Evolutionary conservation across 78 protist genomes (phyloP).

Genomic region (Ministeria vibrans): DNA sequence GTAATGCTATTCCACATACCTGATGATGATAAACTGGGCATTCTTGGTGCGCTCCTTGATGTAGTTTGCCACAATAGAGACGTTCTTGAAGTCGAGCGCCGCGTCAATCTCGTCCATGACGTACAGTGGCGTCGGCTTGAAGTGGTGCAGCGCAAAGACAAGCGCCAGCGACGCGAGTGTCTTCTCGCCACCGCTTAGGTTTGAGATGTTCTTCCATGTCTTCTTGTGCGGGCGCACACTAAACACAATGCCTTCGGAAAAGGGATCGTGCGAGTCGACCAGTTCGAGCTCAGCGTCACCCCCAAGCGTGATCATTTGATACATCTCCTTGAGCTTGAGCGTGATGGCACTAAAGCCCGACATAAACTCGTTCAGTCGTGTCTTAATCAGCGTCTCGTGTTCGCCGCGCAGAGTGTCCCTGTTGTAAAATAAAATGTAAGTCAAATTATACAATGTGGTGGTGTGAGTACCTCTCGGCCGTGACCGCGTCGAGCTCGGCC

Average conservation of each 20-base stretch:
- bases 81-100: slow-evolving; percentile 92
- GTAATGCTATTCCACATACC: not conserved
- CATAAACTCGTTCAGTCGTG: slow-evolving; percentile 91
- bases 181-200: slow-evolving; percentile 98
- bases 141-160: slow-evolving; percentile 98
- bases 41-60: slow-evolving; percentile 94
- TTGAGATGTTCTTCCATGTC: slow-evolving; percentile 97
- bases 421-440: too few relatives aligned
- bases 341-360: slow-evolving; percentile 84
- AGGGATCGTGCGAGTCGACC: slow-evolving; percentile 94
- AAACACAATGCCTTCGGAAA: slow-evolving; percentile 94
- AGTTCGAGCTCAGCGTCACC: slow-evolving; percentile 99
- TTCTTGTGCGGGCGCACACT: slow-evolving; percentile 97
- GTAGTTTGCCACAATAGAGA: slow-evolving; percentile 95
- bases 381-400: slow-evolving; percentile 58
- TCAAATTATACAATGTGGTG: too few relatives aligned
- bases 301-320: slow-evolving; percentile 94
- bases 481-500: slow-evolving; percentile 50
- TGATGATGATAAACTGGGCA: slow-evolving; percentile 98
- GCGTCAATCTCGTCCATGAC: slow-evolving; percentile 99
- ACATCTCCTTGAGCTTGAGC: slow-evolving; percentile 88
- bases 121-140: slow-evolving; percentile 98
- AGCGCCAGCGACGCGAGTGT: slow-evolving; percentile 97
- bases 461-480: too few relatives aligned
- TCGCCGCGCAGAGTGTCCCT: slow-evolving; percentile 50